Percentiles rank a stretch among this genome's conserved stretches.
Evolutionary conservation across 2,329 filamentous ascomycete genomes (phyloP).

Genomic region (Lecanosticta acicola): DNA sequence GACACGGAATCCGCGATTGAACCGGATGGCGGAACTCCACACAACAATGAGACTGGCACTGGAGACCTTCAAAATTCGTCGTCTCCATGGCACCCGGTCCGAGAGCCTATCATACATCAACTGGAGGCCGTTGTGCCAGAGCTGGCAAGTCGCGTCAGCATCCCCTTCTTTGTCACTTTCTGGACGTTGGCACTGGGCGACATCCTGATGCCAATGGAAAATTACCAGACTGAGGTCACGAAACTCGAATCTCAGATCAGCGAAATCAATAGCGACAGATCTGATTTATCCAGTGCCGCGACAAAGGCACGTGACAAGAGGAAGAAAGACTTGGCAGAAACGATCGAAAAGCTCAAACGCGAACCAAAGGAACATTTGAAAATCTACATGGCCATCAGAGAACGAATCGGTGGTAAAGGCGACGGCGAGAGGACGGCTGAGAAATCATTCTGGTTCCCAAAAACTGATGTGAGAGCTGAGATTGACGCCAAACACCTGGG

Average conservation of each 20-base stretch:
- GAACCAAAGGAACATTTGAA: constrained; percentile 68
- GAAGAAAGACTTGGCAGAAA: constrained; percentile 62
- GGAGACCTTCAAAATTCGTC: background rate
- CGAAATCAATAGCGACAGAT: constrained; percentile 63
- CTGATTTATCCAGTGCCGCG: constrained; percentile 64
- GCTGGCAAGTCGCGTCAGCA: constrained; percentile 64
- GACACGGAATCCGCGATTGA: background rate
- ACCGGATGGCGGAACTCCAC: background rate
- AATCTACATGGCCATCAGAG: constrained; percentile 60
- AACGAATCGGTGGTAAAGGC: constrained; percentile 55
- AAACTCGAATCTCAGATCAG: constrained; percentile 62
- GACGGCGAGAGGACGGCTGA: constrained; percentile 46
- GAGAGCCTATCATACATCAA: constrained; percentile 67
- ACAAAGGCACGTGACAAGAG: constrained; percentile 63
- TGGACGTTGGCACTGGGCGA: constrained; percentile 86
- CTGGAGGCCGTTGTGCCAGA: constrained; percentile 57
- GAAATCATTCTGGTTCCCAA: constrained; percentile 70
- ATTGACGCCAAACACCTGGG: constrained; percentile 63
- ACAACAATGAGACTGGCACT: constrained; percentile 1
- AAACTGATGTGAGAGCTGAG: constrained; percentile 24
- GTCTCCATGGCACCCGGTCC: constrained; percentile 57
- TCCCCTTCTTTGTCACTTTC: constrained; percentile 82
- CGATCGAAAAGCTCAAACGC: constrained; percentile 63
- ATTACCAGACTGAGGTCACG: constrained; percentile 71
- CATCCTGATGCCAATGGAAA: constrained; percentile 66